phyloP scores from a whole-genome alignment of 1,284 basidiomycete genomes.

The Trichosporon inkin region DNA sequence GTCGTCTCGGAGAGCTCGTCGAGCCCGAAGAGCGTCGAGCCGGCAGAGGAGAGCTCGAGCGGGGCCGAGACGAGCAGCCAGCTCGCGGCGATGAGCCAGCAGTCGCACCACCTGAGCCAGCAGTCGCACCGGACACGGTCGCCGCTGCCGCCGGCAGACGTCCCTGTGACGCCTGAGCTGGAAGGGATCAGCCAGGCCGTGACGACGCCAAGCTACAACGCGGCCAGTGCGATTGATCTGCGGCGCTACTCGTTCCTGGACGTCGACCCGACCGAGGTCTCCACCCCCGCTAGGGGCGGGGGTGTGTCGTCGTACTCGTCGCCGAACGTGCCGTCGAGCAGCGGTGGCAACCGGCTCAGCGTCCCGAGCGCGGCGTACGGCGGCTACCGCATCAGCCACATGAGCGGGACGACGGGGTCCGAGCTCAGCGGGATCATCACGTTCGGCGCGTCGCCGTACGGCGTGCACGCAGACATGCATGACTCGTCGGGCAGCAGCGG shows the following conservation, averaged over 20 bases:
- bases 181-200: constrained; percentile 4
- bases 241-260: constrained; percentile 19
- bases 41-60: constrained; percentile 3
- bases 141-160: neutral
- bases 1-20: neutral
- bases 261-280: constrained; percentile 14
- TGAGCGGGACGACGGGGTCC: neutral
- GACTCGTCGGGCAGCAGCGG: constrained; percentile 2
- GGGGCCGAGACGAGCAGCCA: neutral
- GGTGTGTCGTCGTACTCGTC: constrained; percentile 9
- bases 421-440: constrained; percentile 7
- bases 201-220: constrained; percentile 2
- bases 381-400: neutral
- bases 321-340: neutral
- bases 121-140: constrained; percentile 3
- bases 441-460: constrained; percentile 3
- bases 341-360: neutral
- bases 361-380: neutral
- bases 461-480: neutral
- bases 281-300: constrained; percentile 11
- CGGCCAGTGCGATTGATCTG: constrained; percentile 4
- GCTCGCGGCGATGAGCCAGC: constrained; percentile 7
- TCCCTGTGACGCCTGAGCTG: neutral
- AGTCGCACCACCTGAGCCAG: neutral
- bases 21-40: neutral